A percentile compares a stretch with the other conserved stretches of the same genome.
Conservation (phyloP, 192 early-diverging fungal species). For the Backusella mclennaniae region DNA sequence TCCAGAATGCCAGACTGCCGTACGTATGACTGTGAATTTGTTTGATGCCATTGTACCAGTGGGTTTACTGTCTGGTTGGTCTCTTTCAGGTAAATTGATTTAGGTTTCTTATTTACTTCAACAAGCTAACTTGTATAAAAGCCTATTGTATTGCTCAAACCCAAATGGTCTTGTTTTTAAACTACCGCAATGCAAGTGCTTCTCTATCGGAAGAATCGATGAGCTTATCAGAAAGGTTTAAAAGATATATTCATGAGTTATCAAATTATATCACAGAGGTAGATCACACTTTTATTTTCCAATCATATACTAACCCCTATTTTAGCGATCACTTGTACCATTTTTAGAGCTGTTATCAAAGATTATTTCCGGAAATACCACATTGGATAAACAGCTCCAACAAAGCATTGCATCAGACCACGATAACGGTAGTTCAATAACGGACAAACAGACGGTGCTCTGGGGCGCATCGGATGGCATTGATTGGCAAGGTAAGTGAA, state of each 20-base stretch:
- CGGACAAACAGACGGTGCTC: background rate
- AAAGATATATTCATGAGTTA: background rate
- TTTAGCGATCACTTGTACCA: slow-evolving; percentile 4
- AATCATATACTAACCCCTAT: background rate
- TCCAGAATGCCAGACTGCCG: background rate
- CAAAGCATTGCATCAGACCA: background rate
- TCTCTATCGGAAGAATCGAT: background rate
- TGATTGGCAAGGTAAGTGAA: slow-evolving; percentile 16
- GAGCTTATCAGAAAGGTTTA: slow-evolving; percentile 6
- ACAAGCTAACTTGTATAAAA: too few relatives aligned
- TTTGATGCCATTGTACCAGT: slow-evolving; percentile 1
- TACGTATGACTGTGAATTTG: background rate
- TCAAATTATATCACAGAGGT: slow-evolving; percentile 11
- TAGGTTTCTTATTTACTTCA: too few relatives aligned
- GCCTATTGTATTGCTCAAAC: background rate
- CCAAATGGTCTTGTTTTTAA: slow-evolving; percentile 13
- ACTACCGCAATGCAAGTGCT: background rate
- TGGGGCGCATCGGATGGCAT: slow-evolving; percentile 6
- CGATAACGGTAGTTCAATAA: background rate
- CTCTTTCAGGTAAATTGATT: slow-evolving; percentile 4
- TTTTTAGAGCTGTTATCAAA: slow-evolving; percentile 9
- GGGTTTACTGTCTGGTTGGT: background rate
- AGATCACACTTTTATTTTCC: background rate
- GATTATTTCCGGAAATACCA: background rate
- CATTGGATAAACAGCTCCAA: background rate